phyloP scores from a whole-genome alignment of 192 early-diverging fungal species.

The Dissophora ornata region DNA sequence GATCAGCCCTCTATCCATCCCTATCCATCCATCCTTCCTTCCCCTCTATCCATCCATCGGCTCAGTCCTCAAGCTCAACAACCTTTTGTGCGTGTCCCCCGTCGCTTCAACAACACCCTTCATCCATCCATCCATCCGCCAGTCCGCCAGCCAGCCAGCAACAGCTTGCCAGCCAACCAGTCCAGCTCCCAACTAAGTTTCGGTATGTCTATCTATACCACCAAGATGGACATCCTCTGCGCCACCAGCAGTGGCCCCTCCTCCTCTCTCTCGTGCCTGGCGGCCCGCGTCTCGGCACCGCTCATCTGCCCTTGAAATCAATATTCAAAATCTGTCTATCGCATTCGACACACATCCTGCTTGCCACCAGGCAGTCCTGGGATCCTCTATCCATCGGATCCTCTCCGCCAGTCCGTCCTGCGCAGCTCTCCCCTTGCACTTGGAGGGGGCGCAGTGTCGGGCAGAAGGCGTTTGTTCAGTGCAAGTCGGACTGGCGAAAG shows the following conservation, averaged over 20 bases:
- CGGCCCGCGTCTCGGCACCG: constrained; percentile 7
- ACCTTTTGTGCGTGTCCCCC: too few relatives aligned
- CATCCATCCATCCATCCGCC: background rate
- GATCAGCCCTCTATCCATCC: constrained; percentile 7
- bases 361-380: background rate
- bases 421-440: too few relatives aligned
- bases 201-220: constrained; percentile 54
- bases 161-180: background rate
- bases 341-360: too few relatives aligned
- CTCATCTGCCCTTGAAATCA: constrained; percentile 11
- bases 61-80: constrained; percentile 13
- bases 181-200: constrained; percentile 9
- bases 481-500: too few relatives aligned
- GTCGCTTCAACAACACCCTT: too few relatives aligned
- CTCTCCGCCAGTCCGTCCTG: constrained; percentile 1
- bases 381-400: constrained; percentile 14
- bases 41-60: constrained; percentile 12
- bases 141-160: background rate
- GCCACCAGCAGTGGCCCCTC: constrained; percentile 14
- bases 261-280: constrained; percentile 17
- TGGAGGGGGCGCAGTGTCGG: too few relatives aligned
- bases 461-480: too few relatives aligned
- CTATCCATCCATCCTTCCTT: constrained; percentile 25
- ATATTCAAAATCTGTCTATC: too few relatives aligned
- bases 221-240: constrained; percentile 55